phyloP scores from a whole-genome alignment of 441 rosid species.

The Arabidopsis lyrata region DNA sequence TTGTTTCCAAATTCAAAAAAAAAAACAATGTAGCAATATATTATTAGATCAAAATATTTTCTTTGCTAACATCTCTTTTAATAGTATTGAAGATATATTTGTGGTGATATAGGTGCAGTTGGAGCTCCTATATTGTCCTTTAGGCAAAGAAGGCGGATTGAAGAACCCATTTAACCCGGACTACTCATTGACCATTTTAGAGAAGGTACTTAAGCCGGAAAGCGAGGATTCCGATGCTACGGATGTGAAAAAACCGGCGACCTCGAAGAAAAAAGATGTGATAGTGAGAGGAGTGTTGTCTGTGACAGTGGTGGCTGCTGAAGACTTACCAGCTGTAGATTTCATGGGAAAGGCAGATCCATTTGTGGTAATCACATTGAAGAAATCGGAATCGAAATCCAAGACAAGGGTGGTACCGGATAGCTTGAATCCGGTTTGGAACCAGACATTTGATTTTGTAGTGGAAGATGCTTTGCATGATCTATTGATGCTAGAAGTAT shows the following conservation, averaged over 20 bases:
- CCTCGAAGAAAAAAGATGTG: conserved; percentile 66
- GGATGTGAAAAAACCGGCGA: conserved; percentile 38
- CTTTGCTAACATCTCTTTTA: too few relatives aligned
- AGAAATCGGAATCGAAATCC: conserved; percentile 68
- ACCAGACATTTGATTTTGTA: conserved; percentile 80
- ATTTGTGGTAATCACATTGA: conserved; percentile 74
- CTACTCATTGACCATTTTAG: conserved; percentile 70
- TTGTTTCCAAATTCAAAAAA: background rate
- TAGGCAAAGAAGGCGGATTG: conserved; percentile 64
- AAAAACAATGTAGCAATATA: background rate
- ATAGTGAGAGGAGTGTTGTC: conserved; percentile 93
- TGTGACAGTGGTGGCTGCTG: conserved; percentile 80
- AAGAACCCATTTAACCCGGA: conserved; percentile 65
- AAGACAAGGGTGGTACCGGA: conserved; percentile 85
- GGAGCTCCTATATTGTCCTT: conserved; percentile 83
- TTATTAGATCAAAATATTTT: background rate
- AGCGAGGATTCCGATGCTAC: conserved; percentile 42
- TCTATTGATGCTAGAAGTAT: conserved; percentile 69
- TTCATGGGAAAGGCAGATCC: conserved; percentile 94
- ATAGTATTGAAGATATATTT: too few relatives aligned
- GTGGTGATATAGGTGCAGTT: conserved; percentile 70
- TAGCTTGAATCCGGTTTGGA: conserved; percentile 82
- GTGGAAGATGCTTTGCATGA: conserved; percentile 88
- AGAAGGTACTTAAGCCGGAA: conserved; percentile 65
- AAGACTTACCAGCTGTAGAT: conserved; percentile 79